phyloP scores from a whole-genome alignment of 768 basidiomycete species.

The Lactifluus subvellereus region DNA sequence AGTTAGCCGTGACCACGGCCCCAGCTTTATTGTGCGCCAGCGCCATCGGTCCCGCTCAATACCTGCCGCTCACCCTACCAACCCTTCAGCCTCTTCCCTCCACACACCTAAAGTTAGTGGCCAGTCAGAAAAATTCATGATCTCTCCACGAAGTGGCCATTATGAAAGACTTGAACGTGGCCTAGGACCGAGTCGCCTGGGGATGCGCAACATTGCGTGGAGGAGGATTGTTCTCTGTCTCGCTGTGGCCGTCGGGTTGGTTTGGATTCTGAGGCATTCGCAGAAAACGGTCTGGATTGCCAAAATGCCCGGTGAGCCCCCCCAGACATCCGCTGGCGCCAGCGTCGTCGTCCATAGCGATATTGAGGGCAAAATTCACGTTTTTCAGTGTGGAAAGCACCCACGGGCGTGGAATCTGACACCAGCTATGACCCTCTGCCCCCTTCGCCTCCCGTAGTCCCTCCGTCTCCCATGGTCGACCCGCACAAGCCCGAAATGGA shows the following conservation, averaged over 20 bases:
- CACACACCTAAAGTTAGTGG: background rate
- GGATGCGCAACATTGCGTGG: conserved; percentile 41
- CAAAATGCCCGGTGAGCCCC: conserved; percentile 28
- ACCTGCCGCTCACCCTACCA: background rate
- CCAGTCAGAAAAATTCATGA: conserved; percentile 22
- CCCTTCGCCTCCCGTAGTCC: background rate
- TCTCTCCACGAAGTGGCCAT: conserved; percentile 38
- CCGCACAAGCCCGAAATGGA: conserved; percentile 10
- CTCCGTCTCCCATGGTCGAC: conserved; percentile 1
- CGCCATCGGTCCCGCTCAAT: background rate
- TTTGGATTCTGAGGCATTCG: conserved; percentile 64
- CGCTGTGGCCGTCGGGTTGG: conserved; percentile 47
- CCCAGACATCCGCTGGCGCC: background rate
- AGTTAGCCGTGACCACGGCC: background rate
- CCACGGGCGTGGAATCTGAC: background rate
- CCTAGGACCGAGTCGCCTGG: conserved; percentile 42
- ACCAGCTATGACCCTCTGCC: background rate
- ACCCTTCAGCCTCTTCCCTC: background rate
- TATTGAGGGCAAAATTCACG: background rate
- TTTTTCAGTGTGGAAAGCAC: conserved; percentile 3
- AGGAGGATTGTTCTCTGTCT: conserved; percentile 63
- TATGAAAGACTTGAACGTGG: conserved; percentile 62
- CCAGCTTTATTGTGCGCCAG: background rate
- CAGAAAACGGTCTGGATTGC: conserved; percentile 26
- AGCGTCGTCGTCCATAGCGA: background rate